These are phyloP conservation scores for Alternaria tenuissima DNA, from an alignment of 2,329 filamentous ascomycete species.

Conservation along the genomic window DNA sequence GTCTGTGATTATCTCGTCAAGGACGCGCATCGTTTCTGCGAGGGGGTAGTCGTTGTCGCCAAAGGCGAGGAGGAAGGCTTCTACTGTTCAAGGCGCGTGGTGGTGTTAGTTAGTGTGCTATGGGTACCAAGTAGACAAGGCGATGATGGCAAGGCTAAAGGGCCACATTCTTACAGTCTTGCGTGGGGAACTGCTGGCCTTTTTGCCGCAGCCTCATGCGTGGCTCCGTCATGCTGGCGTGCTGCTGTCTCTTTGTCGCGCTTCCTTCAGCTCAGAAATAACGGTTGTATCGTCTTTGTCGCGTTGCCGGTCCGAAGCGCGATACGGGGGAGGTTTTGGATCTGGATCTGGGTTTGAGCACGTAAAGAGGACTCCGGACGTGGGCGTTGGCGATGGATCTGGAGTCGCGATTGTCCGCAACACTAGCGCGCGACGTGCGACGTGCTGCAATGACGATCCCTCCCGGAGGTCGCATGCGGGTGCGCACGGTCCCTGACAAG, in stretches of 20 bases:
- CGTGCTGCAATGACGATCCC: constrained; percentile 11
- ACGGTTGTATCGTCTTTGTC: not conserved
- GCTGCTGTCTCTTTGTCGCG: not conserved
- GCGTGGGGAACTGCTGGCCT: constrained; percentile 56
- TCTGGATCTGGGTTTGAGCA: not conserved
- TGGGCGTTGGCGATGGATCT: not conserved
- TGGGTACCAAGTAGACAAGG: not conserved
- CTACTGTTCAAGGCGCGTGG: constrained; percentile 58
- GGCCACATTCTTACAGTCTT: constrained; percentile 46
- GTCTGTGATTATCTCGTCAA: constrained; percentile 96
- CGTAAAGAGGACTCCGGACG: not conserved
- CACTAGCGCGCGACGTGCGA: not conserved
- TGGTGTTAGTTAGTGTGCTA: not conserved
- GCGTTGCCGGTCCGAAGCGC: not conserved
- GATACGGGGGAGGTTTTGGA: too few relatives aligned
- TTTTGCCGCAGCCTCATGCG: constrained; percentile 58
- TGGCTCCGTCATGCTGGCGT: constrained; percentile 56
- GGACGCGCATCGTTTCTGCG: constrained; percentile 81
- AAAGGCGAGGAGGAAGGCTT: constrained; percentile 78
- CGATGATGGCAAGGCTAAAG: not conserved
- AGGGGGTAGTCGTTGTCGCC: constrained; percentile 82
- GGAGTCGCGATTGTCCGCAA: constrained; percentile 1
- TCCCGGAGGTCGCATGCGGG: constrained; percentile 1
- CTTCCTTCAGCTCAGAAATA: not conserved
- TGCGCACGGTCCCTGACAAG: constrained; percentile 15